phyloP scores from a whole-genome alignment of 2,329 filamentous ascomycete species.

The Neopestalotiopsis rosae region DNA sequence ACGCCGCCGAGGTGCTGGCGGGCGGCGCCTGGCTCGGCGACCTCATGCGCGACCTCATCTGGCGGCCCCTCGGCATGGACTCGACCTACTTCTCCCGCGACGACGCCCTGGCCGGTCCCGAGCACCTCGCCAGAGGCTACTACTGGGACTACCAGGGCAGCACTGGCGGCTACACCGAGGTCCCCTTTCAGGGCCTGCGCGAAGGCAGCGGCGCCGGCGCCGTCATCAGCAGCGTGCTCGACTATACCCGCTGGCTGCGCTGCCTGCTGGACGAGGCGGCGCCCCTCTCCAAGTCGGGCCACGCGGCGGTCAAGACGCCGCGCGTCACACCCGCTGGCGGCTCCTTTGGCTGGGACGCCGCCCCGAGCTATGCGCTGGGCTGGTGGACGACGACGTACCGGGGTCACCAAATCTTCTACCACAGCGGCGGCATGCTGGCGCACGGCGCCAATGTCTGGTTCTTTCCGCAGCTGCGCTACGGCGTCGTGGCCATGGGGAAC shows the following conservation, averaged over 20 bases:
- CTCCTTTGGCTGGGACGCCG: constrained; percentile 34
- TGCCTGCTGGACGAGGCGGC: constrained; percentile 47
- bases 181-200: constrained; percentile 33
- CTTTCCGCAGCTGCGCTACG: constrained; percentile 49
- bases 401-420: constrained; percentile 47
- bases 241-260: constrained; percentile 58
- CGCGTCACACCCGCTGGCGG: constrained; percentile 32
- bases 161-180: constrained; percentile 27
- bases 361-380: constrained; percentile 46
- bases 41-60: constrained; percentile 45
- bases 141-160: constrained; percentile 40
- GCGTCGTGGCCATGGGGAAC: constrained; percentile 50
- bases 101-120: constrained; percentile 33
- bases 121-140: constrained; percentile 48
- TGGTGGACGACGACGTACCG: constrained; percentile 45
- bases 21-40: constrained; percentile 41
- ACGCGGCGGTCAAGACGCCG: constrained; percentile 39
- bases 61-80: constrained; percentile 50
- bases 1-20: constrained; percentile 50
- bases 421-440: constrained; percentile 49
- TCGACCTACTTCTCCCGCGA: constrained; percentile 41
- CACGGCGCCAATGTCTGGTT: constrained; percentile 50
- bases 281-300: constrained; percentile 39
- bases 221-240: constrained; percentile 51
- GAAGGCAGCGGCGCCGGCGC: constrained; percentile 46